These are phyloP conservation scores for Lipomyces kockii DNA, from an alignment of 805 yeast genomes.

Conservation along the genomic window DNA sequence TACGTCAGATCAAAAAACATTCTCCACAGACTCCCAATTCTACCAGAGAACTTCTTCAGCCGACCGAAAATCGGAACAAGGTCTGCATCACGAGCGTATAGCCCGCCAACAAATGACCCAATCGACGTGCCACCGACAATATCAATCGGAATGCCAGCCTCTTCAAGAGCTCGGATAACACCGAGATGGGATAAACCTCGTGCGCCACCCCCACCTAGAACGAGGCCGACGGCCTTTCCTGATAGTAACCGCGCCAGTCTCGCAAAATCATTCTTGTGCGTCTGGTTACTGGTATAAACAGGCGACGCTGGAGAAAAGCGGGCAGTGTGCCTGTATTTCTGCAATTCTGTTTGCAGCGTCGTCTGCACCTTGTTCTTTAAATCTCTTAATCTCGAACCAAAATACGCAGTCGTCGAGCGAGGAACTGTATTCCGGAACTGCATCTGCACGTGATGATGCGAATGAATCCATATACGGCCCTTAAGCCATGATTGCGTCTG, in stretches of 20 bases:
- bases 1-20: constrained; percentile 82
- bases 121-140: constrained; percentile 95
- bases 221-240: constrained; percentile 92
- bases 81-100: constrained; percentile 91
- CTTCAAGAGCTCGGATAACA: constrained; percentile 86
- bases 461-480: constrained; percentile 85
- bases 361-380: constrained; percentile 44
- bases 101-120: constrained; percentile 93
- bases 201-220: constrained; percentile 97
- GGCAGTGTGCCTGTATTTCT: constrained; percentile 36
- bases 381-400: constrained; percentile 30
- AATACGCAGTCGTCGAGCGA: constrained; percentile 24
- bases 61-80: constrained; percentile 89
- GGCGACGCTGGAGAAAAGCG: constrained; percentile 28
- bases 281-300: constrained; percentile 47
- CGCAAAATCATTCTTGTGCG: constrained; percentile 85
- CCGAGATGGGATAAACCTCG: constrained; percentile 93
- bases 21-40: constrained; percentile 87
- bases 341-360: constrained; percentile 43
- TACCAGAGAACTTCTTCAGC: constrained; percentile 80
- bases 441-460: constrained; percentile 91
- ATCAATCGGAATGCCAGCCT: constrained; percentile 91
- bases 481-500: constrained; percentile 84
- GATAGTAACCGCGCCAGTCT: constrained; percentile 87
- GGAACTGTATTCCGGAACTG: constrained; percentile 40